Conservation (phyloP, 176 grass and related monocot species). For the Oryza glumipatula region DNA sequence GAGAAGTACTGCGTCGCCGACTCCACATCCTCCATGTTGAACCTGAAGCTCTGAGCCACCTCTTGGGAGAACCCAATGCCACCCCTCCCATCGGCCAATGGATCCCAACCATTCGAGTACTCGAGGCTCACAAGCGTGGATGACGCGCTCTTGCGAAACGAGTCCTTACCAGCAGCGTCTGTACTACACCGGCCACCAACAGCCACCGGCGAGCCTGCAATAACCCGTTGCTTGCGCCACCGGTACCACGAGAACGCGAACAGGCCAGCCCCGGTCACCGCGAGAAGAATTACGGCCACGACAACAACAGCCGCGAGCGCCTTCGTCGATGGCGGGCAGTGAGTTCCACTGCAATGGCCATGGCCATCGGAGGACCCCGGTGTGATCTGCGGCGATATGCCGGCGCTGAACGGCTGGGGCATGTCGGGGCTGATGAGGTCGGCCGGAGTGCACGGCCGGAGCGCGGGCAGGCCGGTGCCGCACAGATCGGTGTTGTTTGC, state of each 20-base stretch:
- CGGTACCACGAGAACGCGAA: slow-evolving; percentile 59
- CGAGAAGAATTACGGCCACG: slow-evolving; percentile 48
- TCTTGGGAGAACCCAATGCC: slow-evolving; percentile 47
- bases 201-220: slow-evolving; percentile 4
- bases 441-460: slow-evolving; percentile 68
- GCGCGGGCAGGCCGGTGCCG: slow-evolving; percentile 58
- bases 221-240: slow-evolving; percentile 43
- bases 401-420: slow-evolving; percentile 82
- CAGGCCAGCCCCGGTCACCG: slow-evolving; percentile 45
- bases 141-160: slow-evolving; percentile 52
- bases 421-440: slow-evolving; percentile 68
- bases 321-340: slow-evolving; percentile 57
- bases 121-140: slow-evolving; percentile 88
- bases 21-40: slow-evolving; percentile 92
- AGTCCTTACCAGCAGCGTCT: slow-evolving; percentile 38
- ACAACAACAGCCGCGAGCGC: slow-evolving; percentile 52
- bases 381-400: slow-evolving; percentile 49
- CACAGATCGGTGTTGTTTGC: slow-evolving; percentile 82
- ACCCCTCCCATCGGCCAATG: slow-evolving; percentile 64
- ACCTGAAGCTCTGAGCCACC: slow-evolving; percentile 57
- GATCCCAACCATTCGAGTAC: slow-evolving; percentile 89
- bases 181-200: slow-evolving; percentile 26
- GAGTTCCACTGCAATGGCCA: slow-evolving; percentile 46
- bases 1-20: slow-evolving; percentile 95
- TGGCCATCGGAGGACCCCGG: slow-evolving; percentile 25